These are phyloP conservation scores for Lagerstroemia fauriei DNA, from an alignment of 441 rosid genomes.

Conservation along the genomic window DNA sequence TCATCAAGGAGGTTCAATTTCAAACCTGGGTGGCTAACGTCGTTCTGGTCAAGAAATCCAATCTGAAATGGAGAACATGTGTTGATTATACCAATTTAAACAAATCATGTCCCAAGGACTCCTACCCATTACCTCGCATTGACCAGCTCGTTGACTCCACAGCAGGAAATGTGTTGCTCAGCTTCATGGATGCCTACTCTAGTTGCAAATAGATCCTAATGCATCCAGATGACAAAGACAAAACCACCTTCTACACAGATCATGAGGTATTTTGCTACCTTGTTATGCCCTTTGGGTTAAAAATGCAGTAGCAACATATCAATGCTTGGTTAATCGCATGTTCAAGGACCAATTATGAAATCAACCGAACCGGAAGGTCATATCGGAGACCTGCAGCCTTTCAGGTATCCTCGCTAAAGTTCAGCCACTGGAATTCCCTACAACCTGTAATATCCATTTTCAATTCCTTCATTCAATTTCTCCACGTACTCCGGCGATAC, in stretches of 20 bases:
- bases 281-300: background rate
- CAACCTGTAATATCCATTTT: too few relatives aligned
- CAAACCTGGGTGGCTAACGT: background rate
- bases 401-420: too few relatives aligned
- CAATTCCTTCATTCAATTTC: too few relatives aligned
- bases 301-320: background rate
- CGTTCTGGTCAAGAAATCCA: background rate
- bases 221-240: background rate
- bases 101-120: background rate
- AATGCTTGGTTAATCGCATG: background rate
- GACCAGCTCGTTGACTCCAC: background rate
- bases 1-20: background rate
- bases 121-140: background rate
- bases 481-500: background rate
- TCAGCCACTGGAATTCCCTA: too few relatives aligned
- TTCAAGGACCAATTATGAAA: background rate
- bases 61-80: background rate
- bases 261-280: background rate
- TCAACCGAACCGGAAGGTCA: background rate
- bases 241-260: background rate
- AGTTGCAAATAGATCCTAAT: background rate
- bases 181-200: background rate
- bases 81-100: background rate
- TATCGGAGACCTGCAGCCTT: background rate
- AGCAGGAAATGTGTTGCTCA: background rate